Evolutionary conservation across 1,284 basidiomycete genomes (phyloP), one percentile per base, ranked within the genome.

Genomic region (Clitocybe nebularis): DNA sequence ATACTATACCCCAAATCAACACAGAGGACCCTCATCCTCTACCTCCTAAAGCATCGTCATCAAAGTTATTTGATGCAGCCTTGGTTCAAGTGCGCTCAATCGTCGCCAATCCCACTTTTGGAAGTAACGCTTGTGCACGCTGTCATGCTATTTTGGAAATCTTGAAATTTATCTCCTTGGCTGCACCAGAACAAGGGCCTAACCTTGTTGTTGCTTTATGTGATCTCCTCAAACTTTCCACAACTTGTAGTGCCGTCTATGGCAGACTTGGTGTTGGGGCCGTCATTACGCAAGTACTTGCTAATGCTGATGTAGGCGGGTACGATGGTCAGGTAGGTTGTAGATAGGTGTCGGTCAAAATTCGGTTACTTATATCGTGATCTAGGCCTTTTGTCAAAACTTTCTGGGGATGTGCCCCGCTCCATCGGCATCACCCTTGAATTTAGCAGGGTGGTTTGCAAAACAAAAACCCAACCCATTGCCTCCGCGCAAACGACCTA

Each of bases 381-480:
- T 25, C 8, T 22, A 66, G 63, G 53, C 55, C n/a, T 53, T 62
- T 41, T 63, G 62, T 37, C 56, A 58, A 24, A 56, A 57, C 41
- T 63, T 62, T 46, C 48, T 63, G 7, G 43, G 46, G 28, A 45
- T 58, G 41, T 62, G 67, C 43, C 58, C 62, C 5, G 47, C 50
- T 8, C 61, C 63, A 4, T 54, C 62, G 2, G 51, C 52, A 9
- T 45, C 50, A 14, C 40, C 59, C 2, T 50, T 57, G 29, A 58
- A 64, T 32, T 39, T 55, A 37, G 60, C 55, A 3, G 51, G 49
- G n/a, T 67, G 64, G 63, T 67, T 68, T 39, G 55, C 58, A 21
- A 67, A 67, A 50, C 82, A 82, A 2, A 89, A 88, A 56, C 85
- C 85, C 0, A 66, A 72, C 36, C 81, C 84, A 8, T 70, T 82